Evolutionary conservation across 768 basidiomycete genomes (phyloP), one percentile per base, ranked within the genome.

Genomic region (Naematelia encephala): DNA sequence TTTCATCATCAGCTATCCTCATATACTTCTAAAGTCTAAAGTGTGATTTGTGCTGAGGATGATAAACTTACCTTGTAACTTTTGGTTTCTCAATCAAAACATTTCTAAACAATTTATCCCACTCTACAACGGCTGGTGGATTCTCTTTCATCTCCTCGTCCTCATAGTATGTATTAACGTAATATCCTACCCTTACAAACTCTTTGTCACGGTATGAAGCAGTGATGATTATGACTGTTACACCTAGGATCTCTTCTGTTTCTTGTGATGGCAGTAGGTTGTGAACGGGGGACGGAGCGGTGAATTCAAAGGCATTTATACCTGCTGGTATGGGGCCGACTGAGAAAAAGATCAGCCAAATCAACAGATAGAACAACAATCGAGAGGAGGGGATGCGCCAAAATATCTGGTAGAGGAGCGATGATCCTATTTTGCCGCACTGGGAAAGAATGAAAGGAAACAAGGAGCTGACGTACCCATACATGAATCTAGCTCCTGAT

Each of bases 121-220:
- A 88, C 71, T 84, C 78, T 52, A 91, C 89, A 34, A 70, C 81
- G 23, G 75, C 62, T 5, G 89, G 87, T 14, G 86, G 87, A 13
- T 78, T 83, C 71, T 86, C 83, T 75, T 86, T 88, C 86, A 93
- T 86, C 78, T 90, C 91, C 54, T 91, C 89, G 68, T 89, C 90
- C 76, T 96, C 94, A 73, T 97, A 98, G 77, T 98, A 94, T 23
- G 93, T 97, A 73, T 98, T 93, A 79, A 98, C 96, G 77, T 99
- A 99, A 76, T 99, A 98, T 5, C 96, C 96, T 25, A 99, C 93
- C 47, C 94, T 86, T n/a, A 99, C 94, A 72, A 99, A 99, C 76
- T 98, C 96, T 71, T 96, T 93, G 52, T 97, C 94, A 39, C 86
- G 85, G 78, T 98, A 99, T 11, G 89, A 90, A 5, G 91, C 96